Evolutionary conservation across 257 asterid genomes (phyloP).

Genomic region (Ligustrum vulgare): DNA sequence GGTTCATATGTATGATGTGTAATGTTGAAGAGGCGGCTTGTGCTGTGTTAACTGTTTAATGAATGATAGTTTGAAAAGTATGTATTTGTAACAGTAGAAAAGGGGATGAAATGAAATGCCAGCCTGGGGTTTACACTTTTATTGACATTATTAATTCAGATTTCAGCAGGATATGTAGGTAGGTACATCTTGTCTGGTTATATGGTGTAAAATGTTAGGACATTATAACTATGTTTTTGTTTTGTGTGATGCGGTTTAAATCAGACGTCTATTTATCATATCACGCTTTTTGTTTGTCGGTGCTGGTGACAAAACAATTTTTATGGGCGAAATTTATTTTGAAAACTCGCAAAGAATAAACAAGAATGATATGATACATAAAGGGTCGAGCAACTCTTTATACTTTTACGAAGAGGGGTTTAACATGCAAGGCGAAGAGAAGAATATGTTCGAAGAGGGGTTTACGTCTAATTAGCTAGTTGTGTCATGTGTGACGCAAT

Average conservation of each 20-base stretch:
- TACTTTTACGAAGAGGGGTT: too few species aligned
- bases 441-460: background rate
- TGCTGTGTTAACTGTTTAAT: background rate
- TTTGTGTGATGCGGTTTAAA: background rate
- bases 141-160: constrained; percentile 14
- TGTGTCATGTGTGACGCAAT: background rate
- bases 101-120: constrained; percentile 20
- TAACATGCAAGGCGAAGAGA: background rate
- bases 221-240: background rate
- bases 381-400: background rate
- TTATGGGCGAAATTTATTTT: background rate
- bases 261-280: constrained; percentile 17
- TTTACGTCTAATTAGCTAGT: too few species aligned
- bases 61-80: constrained; percentile 5
- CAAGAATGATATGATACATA: background rate
- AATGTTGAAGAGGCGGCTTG: background rate
- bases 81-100: constrained; percentile 1
- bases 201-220: background rate
- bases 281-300: background rate
- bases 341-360: background rate
- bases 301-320: background rate
- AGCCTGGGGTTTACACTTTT: constrained; percentile 27
- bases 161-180: background rate
- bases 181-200: constrained; percentile 10
- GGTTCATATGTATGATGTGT: constrained; percentile 13